A percentile compares a stretch with the other conserved stretches of the same genome.
Evolutionary conservation across 108 stramenopile species (phyloP).

Genomic region (Craspedostauros australis): DNA sequence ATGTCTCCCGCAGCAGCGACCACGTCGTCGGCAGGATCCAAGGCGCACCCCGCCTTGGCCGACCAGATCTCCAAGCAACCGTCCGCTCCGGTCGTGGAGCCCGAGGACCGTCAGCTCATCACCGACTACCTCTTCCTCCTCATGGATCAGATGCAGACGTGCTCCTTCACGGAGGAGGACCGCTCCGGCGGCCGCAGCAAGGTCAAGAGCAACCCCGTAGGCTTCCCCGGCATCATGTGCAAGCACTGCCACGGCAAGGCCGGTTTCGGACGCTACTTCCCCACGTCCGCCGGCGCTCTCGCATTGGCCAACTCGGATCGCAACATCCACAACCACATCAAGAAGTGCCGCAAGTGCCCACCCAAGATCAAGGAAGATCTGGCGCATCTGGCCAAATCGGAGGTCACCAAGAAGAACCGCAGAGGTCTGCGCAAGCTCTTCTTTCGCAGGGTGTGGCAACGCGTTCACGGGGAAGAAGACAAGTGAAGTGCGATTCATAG

Average conservation of each 20-base stretch:
- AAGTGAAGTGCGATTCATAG: no score
- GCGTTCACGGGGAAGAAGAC: constrained; percentile 21
- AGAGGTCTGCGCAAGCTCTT: constrained; percentile 52
- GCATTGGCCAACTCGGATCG: constrained; percentile 68
- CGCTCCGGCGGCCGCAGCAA: constrained; percentile 63
- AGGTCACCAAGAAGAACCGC: constrained; percentile 38
- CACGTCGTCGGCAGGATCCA: no score
- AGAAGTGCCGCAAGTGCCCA: constrained; percentile 65
- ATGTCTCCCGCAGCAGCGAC: no score
- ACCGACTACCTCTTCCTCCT: constrained; percentile 52
- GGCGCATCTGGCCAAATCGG: constrained; percentile 26
- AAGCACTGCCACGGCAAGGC: constrained; percentile 66
- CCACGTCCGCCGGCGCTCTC: constrained; percentile 52
- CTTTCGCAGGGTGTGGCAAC: constrained; percentile 37
- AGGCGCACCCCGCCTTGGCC: no score
- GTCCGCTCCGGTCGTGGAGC: constrained; percentile 12
- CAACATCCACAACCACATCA: constrained; percentile 66
- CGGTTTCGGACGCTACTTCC: constrained; percentile 78
- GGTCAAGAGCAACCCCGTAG: constrained; percentile 46
- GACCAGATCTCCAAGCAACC: constrained; percentile 18
- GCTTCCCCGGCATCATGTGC: constrained; percentile 74
- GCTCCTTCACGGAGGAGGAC: constrained; percentile 74
- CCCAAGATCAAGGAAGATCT: constrained; percentile 36
- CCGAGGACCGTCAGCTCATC: constrained; percentile 25
- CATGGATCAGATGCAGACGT: constrained; percentile 73